These are phyloP conservation scores for Gossypium thurberi DNA, from an alignment of 345 rosid species.

Conservation along the genomic window DNA sequence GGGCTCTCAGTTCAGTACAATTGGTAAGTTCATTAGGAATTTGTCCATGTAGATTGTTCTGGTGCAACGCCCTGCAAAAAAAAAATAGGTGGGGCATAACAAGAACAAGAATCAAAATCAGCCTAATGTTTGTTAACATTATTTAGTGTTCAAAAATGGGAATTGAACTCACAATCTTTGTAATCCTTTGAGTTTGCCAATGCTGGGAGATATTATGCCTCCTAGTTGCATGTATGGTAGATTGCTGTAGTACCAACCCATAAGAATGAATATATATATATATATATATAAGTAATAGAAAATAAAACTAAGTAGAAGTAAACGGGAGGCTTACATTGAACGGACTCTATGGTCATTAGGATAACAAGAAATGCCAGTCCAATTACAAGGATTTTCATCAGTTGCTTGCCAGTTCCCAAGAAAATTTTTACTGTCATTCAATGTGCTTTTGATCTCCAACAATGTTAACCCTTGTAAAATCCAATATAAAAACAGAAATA, in stretches of 20 bases:
- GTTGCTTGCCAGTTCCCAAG: conserved; percentile 68
- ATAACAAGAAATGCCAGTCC: conserved; percentile 89
- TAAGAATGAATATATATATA: not conserved
- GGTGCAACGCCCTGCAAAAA: conserved; percentile 70
- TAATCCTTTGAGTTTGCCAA: conserved; percentile 67
- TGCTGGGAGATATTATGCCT: conserved; percentile 81
- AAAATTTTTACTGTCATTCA: conserved; percentile 67
- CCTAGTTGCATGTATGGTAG: conserved; percentile 85
- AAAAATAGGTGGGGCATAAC: not conserved
- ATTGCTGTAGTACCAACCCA: conserved; percentile 47
- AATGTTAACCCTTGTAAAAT: conserved; percentile 48
- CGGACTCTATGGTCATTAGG: conserved; percentile 60
- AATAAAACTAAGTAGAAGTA: not conserved
- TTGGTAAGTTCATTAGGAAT: conserved; percentile 75
- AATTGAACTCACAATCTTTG: conserved; percentile 72
- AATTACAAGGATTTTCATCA: conserved; percentile 73
- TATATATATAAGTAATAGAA: not conserved
- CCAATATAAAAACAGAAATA: not conserved
- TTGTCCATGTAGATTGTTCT: conserved; percentile 74
- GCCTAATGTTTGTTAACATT: not conserved
- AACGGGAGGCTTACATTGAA: conserved; percentile 42
- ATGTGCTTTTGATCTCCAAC: conserved; percentile 59
- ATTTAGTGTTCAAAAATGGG: not conserved
- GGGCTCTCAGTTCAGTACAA: conserved; percentile 77
- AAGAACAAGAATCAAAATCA: conserved; percentile 5